Evolutionary conservation across 2,329 filamentous ascomycete genomes (phyloP).

Genomic region (Triangularia verruculosa): DNA sequence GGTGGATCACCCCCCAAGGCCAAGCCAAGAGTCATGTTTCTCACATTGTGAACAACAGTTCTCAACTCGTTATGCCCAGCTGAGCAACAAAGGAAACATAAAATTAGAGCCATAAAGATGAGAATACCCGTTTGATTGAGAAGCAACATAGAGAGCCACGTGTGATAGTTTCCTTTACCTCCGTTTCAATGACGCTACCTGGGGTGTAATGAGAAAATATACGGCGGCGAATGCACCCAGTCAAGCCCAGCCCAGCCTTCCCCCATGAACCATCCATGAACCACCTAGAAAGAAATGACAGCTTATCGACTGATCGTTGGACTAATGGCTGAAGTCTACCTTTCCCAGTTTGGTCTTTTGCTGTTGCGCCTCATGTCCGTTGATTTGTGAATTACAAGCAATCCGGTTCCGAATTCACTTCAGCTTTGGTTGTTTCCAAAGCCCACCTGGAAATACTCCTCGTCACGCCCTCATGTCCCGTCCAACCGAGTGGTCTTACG

Average conservation of each 20-base stretch:
- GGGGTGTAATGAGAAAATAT: background rate
- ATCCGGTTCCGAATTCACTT: background rate
- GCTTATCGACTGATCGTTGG: background rate
- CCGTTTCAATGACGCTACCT: background rate
- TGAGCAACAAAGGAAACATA: too few species aligned
- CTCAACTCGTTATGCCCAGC: too few species aligned
- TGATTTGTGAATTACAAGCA: background rate
- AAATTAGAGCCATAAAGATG: too few species aligned
- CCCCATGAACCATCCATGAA: background rate
- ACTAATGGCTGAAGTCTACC: background rate
- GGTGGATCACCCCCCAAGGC: too few species aligned
- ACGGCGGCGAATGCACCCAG: background rate
- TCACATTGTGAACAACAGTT: too few species aligned
- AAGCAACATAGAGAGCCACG: too few species aligned
- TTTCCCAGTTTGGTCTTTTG: background rate
- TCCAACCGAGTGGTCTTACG: conserved; percentile 51
- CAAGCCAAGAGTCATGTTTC: too few species aligned
- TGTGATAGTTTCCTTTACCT: too few species aligned
- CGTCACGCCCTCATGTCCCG: background rate
- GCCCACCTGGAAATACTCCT: background rate
- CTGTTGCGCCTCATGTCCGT: background rate
- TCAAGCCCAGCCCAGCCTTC: background rate
- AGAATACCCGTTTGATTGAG: too few species aligned
- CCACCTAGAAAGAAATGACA: background rate
- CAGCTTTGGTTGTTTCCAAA: background rate